Conservation (phyloP, 768 basidiomycete genomes). For the Boletus rufocinnamomeus region DNA sequence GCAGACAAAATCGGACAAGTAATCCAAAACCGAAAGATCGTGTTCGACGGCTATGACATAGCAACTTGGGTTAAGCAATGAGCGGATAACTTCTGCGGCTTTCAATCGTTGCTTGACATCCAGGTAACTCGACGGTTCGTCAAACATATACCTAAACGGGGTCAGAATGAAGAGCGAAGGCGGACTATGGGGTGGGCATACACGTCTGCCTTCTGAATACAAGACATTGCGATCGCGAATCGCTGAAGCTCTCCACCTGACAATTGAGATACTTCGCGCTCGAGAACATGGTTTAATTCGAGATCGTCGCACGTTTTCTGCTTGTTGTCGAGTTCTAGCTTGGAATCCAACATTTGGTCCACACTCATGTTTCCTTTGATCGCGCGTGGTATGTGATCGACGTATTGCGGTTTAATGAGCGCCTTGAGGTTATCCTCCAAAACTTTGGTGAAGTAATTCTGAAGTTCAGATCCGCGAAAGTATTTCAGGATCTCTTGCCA, state of each 20-base stretch:
- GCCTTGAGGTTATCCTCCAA: slow-evolving; percentile 98
- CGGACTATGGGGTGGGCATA: slow-evolving; percentile 42
- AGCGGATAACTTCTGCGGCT: slow-evolving; percentile 94
- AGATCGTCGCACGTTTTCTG: slow-evolving; percentile 82
- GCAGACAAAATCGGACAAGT: slow-evolving; percentile 98
- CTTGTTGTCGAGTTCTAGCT: slow-evolving; percentile 88
- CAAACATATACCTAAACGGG: slow-evolving; percentile 87
- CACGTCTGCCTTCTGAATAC: slow-evolving; percentile 95
- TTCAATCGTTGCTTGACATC: slow-evolving; percentile 95
- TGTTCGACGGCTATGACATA: slow-evolving; percentile 99
- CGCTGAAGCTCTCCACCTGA: slow-evolving; percentile 98
- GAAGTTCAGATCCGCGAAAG: slow-evolving; percentile 97
- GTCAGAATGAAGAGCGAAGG: slow-evolving; percentile 4
- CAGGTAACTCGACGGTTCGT: slow-evolving; percentile 97
- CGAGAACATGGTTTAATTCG: slow-evolving; percentile 83
- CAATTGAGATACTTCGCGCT: slow-evolving; percentile 81
- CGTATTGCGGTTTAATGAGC: slow-evolving; percentile 99
- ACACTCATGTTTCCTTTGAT: slow-evolving; percentile 92
- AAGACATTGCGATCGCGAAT: slow-evolving; percentile 98
- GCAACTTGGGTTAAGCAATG: slow-evolving; percentile 75
- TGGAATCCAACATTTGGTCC: slow-evolving; percentile 87
- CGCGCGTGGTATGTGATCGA: slow-evolving; percentile 96
- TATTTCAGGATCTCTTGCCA: slow-evolving; percentile 99
- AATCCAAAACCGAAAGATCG: slow-evolving; percentile 97
- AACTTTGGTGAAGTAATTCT: slow-evolving; percentile 99